Percentiles rank a stretch among this genome's conserved stretches.
Conservation (phyloP, 768 basidiomycete genomes). For the Rhodotorula diobovata region DNA sequence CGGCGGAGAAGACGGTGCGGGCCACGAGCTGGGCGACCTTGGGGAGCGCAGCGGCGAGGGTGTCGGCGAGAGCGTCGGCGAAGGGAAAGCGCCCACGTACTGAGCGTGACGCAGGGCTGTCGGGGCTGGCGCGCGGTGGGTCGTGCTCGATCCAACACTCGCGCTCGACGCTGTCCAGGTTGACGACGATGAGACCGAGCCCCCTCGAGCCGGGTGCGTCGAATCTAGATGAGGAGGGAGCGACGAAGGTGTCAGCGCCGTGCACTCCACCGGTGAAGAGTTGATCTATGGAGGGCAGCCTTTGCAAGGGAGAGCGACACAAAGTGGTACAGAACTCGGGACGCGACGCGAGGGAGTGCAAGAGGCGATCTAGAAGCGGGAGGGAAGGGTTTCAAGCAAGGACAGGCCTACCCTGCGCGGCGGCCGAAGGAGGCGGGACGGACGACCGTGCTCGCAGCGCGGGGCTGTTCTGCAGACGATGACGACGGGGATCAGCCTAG, state of each 20-base stretch:
- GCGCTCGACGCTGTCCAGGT: neutral
- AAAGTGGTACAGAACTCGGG: too few relatives aligned
- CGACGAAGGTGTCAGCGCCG: neutral
- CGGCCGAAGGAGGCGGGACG: neutral
- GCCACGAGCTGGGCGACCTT: neutral
- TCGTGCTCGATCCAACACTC: neutral
- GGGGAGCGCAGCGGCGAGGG: neutral
- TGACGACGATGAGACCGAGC: neutral
- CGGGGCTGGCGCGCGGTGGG: too few relatives aligned
- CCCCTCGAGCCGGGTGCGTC: neutral
- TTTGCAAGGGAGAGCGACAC: neutral
- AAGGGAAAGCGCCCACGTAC: neutral
- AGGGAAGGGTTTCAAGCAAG: neutral
- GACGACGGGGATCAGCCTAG: neutral
- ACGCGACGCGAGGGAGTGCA: neutral
- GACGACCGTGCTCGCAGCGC: slow-evolving; percentile 58
- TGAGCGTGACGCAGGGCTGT: neutral
- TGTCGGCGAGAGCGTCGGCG: too few relatives aligned
- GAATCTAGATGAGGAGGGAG: neutral
- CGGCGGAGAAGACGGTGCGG: neutral
- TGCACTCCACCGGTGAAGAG: neutral
- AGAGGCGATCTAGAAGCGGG: neutral
- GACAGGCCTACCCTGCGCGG: slow-evolving; percentile 13
- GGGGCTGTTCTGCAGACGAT: slow-evolving; percentile 53
- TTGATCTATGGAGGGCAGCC: neutral